Evolutionary conservation across 2,329 filamentous ascomycete genomes (phyloP).

Genomic region (Claviceps maximensis): DNA sequence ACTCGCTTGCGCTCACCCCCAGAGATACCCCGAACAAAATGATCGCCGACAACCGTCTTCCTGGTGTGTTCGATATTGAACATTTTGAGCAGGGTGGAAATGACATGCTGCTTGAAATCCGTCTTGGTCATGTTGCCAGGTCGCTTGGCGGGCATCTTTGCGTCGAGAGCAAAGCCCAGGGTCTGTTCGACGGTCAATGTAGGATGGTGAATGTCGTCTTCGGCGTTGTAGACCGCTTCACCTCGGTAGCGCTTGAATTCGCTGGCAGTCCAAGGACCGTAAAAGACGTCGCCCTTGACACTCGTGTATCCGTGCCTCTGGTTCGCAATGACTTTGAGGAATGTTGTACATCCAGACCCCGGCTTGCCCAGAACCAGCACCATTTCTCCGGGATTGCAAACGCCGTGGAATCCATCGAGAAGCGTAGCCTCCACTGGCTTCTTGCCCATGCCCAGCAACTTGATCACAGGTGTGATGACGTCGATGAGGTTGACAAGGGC

Average conservation of each 20-base stretch:
- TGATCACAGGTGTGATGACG: slow-evolving; percentile 49
- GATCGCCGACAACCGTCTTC: slow-evolving; percentile 73
- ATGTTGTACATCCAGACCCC: slow-evolving; percentile 58
- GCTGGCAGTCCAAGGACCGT: slow-evolving; percentile 58
- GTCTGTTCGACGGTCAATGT: slow-evolving; percentile 83
- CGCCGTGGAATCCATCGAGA: slow-evolving; percentile 56
- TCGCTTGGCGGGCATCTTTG: slow-evolving; percentile 70
- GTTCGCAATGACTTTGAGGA: slow-evolving; percentile 55
- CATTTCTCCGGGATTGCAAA: slow-evolving; percentile 76
- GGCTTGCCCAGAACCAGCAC: slow-evolving; percentile 68
- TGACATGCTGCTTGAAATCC: slow-evolving; percentile 65
- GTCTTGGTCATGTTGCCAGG: slow-evolving; percentile 58
- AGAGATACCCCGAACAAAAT: slow-evolving; percentile 66
- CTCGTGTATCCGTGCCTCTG: slow-evolving; percentile 44
- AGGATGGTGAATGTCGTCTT: slow-evolving; percentile 74
- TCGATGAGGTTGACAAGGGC: slow-evolving; percentile 69
- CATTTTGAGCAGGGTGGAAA: slow-evolving; percentile 69
- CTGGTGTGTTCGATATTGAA: slow-evolving; percentile 87
- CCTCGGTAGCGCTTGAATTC: slow-evolving; percentile 66
- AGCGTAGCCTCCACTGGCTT: slow-evolving; percentile 63
- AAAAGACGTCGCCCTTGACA: slow-evolving; percentile 56
- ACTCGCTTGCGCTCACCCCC: slow-evolving; percentile 72
- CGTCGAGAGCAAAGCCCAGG: slow-evolving; percentile 70
- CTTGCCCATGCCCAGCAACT: slow-evolving; percentile 49
- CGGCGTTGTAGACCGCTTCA: slow-evolving; percentile 68